Conservation (phyloP, 164 flowering plant species). For the Cinnamomum micranthum region DNA sequence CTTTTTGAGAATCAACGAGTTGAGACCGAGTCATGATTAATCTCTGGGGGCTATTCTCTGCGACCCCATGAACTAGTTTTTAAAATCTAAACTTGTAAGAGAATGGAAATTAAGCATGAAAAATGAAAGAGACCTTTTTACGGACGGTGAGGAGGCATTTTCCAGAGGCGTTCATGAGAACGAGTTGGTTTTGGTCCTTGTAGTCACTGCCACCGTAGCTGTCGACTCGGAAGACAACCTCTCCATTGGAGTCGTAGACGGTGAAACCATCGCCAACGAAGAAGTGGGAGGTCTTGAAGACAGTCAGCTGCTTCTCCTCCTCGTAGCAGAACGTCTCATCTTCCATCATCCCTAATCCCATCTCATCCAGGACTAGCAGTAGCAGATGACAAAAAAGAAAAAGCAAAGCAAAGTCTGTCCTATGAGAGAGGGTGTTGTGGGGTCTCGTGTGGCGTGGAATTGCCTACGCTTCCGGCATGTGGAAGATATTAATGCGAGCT, state of each 20-base stretch:
- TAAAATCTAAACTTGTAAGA: not conserved
- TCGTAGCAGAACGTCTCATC: slow-evolving; percentile 37
- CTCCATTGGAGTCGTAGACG: slow-evolving; percentile 64
- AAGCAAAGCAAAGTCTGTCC: too few relatives aligned
- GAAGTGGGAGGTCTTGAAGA: slow-evolving; percentile 70
- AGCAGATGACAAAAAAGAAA: not conserved
- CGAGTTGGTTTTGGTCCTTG: slow-evolving; percentile 51
- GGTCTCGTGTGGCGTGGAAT: not conserved
- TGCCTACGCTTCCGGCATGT: not conserved
- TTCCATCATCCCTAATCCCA: slow-evolving; percentile 16
- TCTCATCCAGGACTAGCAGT: not conserved
- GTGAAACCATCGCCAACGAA: slow-evolving; percentile 87
- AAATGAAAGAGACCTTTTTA: slow-evolving; percentile 49
- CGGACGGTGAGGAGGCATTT: slow-evolving; percentile 84
- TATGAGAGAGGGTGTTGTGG: too few relatives aligned
- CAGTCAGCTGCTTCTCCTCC: slow-evolving; percentile 73
- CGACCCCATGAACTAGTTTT: too few relatives aligned
- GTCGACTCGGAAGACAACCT: slow-evolving; percentile 79
- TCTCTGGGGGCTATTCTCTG: too few relatives aligned
- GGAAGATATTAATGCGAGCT: too few relatives aligned
- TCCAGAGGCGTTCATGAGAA: slow-evolving; percentile 89
- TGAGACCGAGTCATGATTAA: not conserved
- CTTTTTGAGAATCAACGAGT: not conserved
- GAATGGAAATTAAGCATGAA: not conserved
- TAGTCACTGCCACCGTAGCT: slow-evolving; percentile 58